phyloP scores from a whole-genome alignment of 208 protist species.

The Acanthamoeba lugdunensis region DNA sequence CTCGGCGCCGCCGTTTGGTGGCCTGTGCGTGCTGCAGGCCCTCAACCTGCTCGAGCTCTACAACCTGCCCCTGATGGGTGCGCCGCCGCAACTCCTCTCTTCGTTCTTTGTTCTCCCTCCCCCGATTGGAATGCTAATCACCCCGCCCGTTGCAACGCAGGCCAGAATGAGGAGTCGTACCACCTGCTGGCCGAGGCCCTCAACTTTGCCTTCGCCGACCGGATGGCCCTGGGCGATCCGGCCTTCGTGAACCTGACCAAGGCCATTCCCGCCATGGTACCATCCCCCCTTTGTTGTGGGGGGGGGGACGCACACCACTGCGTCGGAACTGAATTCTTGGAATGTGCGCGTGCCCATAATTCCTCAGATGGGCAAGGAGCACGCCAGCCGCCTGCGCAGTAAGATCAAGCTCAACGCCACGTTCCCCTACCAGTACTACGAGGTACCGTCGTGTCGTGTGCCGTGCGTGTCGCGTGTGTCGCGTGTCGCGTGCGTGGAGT shows the following conservation, averaged over 20 bases:
- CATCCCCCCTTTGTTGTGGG: background rate
- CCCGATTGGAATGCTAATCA: too few species aligned
- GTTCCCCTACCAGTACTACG: constrained; percentile 72
- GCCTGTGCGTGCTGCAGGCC: constrained; percentile 73
- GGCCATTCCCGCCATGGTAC: constrained; percentile 25
- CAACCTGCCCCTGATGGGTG: constrained; percentile 27
- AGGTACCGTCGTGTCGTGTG: background rate
- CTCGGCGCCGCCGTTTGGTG: constrained; percentile 76
- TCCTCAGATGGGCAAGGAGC: constrained; percentile 10
- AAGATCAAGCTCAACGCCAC: constrained; percentile 61
- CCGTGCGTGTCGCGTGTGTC: background rate
- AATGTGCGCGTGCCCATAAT: background rate
- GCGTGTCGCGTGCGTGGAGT: background rate
- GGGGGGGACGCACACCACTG: too few species aligned
- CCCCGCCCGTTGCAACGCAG: background rate
- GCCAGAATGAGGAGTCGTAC: background rate
- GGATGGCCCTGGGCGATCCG: constrained; percentile 78
- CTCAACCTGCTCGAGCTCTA: constrained; percentile 72
- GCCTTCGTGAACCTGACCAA: constrained; percentile 70
- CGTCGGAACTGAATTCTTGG: too few species aligned
- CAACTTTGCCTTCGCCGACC: constrained; percentile 80
- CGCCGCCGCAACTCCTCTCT: background rate
- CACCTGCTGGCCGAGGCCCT: constrained; percentile 75
- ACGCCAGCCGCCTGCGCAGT: background rate
- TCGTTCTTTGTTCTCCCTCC: background rate